Percentiles rank a stretch among this genome's conserved stretches.
Evolutionary conservation across 495 filamentous ascomycete genomes (phyloP).

Genomic region (Aspergillus egyptiacus): DNA sequence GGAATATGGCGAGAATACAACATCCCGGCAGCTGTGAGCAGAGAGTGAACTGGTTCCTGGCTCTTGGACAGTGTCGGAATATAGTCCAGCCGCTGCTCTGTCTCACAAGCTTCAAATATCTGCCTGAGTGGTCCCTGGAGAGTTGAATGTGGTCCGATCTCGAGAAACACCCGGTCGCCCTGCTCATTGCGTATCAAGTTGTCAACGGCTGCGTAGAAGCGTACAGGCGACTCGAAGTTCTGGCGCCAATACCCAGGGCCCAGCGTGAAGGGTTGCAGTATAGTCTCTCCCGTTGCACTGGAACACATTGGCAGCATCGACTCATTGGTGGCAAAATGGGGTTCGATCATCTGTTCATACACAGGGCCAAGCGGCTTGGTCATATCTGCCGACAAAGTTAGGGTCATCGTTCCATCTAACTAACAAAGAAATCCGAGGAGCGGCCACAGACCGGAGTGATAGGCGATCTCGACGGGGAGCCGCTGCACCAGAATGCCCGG

Average conservation of each 20-base stretch:
- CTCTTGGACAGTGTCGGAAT: slow-evolving; percentile 10
- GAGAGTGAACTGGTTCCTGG: not conserved
- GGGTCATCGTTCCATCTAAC: not conserved
- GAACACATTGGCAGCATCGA: slow-evolving; percentile 20
- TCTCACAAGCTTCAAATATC: slow-evolving; percentile 1
- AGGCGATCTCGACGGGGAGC: slow-evolving; percentile 36
- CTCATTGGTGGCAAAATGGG: slow-evolving; percentile 11
- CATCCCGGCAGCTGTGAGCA: slow-evolving; percentile 25
- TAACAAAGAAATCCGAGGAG: too few relatives aligned
- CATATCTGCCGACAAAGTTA: too few relatives aligned
- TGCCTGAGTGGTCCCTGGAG: slow-evolving; percentile 6
- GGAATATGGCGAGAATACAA: slow-evolving; percentile 22
- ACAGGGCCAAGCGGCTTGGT: too few relatives aligned
- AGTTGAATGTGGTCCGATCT: slow-evolving; percentile 16
- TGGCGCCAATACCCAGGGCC: slow-evolving; percentile 36
- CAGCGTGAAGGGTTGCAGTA: slow-evolving; percentile 6
- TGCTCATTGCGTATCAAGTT: slow-evolving; percentile 15
- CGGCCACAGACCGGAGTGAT: slow-evolving; percentile 31
- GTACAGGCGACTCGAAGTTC: slow-evolving; percentile 31
- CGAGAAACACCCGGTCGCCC: slow-evolving; percentile 8
- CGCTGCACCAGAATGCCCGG: too few relatives aligned
- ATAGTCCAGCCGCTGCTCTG: not conserved
- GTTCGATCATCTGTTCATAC: not conserved
- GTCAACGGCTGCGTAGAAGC: slow-evolving; percentile 28
- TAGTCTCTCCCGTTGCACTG: slow-evolving; percentile 23